Conservation (phyloP, 2,329 filamentous ascomycete genomes). For the Neofusicoccum sp. region DNA sequence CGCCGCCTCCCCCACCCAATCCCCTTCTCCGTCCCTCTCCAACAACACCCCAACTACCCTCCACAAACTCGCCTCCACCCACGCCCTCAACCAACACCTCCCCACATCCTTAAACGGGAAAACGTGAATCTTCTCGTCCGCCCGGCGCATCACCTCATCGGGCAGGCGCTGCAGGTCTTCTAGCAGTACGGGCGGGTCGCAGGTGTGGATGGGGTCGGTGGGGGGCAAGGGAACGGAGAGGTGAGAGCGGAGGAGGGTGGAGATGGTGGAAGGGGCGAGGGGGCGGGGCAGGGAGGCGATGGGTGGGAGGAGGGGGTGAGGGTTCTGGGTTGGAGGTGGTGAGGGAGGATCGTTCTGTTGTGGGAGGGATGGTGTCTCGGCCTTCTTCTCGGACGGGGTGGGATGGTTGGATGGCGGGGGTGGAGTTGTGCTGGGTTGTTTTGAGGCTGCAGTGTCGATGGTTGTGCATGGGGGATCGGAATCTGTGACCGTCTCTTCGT, state of each 20-base stretch:
- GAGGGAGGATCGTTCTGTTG: not conserved
- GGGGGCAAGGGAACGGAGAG: not conserved
- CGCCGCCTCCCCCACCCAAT: constrained; percentile 60
- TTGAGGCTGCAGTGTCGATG: too few relatives aligned
- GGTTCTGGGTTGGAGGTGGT: not conserved
- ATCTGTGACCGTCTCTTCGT: not conserved
- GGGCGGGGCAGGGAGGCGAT: not conserved
- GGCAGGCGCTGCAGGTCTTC: constrained; percentile 4
- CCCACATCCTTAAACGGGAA: constrained; percentile 68
- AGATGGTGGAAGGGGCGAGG: not conserved
- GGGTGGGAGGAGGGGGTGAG: not conserved
- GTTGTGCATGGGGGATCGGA: not conserved
- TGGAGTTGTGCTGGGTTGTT: too few relatives aligned
- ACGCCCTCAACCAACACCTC: constrained; percentile 66
- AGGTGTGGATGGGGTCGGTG: constrained; percentile 36
- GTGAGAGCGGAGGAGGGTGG: constrained; percentile 23
- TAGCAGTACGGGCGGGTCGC: constrained; percentile 40
- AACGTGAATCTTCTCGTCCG: constrained; percentile 67
- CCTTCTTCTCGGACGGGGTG: too few relatives aligned
- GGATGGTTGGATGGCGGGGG: too few relatives aligned
- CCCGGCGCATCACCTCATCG: constrained; percentile 55
- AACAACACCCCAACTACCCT: constrained; percentile 47
- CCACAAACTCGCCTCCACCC: constrained; percentile 68
- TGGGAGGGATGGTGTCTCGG: not conserved
- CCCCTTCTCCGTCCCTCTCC: constrained; percentile 21